Evolutionary conservation across 2,329 filamentous ascomycete species (phyloP), one percentile per base, ranked within the genome.

Genomic region (Talaromyces sp.): DNA sequence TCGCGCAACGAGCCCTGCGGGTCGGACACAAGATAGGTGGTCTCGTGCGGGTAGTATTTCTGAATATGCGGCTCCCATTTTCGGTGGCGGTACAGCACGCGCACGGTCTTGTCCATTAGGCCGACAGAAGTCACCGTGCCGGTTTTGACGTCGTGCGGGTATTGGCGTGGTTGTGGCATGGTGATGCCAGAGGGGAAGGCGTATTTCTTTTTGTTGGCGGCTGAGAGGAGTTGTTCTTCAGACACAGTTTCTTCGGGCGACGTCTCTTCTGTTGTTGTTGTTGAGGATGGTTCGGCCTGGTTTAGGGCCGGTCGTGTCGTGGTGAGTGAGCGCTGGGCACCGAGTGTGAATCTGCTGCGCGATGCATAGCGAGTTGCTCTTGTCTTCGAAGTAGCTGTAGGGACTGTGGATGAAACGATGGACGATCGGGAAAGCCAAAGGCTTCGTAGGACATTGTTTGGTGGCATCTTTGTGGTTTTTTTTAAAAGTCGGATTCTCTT

Each of bases 41-140:
- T 74, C 44, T 70, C 68, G 59, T 73, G 67, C 1, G 73, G 72
- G 67, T 75, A 78, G 57, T 63, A 67, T 65, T 77, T 77, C 60
- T 70, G 72, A 47, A 78, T 69, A 52, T 72, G 67, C 25, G 69
- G 66, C 67, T 78, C 74, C 71, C 70, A 78, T 58, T 61, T 52
- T 17, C 62, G 72, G 67, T 73, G 70, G 39, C 70, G 69, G 66
- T 75, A 68, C 55, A 66, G 60, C 56, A 78, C 76, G 55, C 70
- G 72, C 56, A 76, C 76, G 36, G 75, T 77, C 61, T 73, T 73
- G 58, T 77, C 68, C 76, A 78, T 78, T 28, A 69, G 68, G 57
- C 76, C 76, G 55, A 75, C 75, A 25, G 75, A 76, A 55, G 72
- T 67, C 28, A 78, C 76, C 49, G 75, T 78, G 65, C 76, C 76